These are phyloP conservation scores for Davidsoniella virescens DNA, from an alignment of 2,329 filamentous ascomycete genomes.

Conservation along the genomic window DNA sequence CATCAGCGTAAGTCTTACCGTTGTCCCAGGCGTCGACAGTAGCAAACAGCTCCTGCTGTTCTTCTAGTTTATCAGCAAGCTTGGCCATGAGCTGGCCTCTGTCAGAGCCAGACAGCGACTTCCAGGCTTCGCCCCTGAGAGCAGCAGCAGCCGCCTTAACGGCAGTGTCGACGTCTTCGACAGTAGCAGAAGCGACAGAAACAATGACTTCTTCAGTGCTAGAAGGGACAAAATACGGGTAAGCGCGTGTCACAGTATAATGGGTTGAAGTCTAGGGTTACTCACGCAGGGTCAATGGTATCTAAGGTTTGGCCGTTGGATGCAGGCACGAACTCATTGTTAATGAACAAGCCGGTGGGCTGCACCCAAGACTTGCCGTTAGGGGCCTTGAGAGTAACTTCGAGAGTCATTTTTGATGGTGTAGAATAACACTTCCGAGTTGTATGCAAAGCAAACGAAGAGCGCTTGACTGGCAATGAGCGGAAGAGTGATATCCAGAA, in stretches of 20 bases:
- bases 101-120: slow-evolving; percentile 47
- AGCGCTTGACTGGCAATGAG: too few relatives aligned
- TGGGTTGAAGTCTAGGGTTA: slow-evolving; percentile 1
- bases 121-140: slow-evolving; percentile 52
- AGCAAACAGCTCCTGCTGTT: slow-evolving; percentile 37
- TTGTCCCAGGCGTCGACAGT: slow-evolving; percentile 62
- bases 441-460: too few relatives aligned
- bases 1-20: slow-evolving; percentile 55
- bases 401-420: slow-evolving; percentile 3
- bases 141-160: slow-evolving; percentile 54
- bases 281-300: slow-evolving; percentile 53
- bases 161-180: slow-evolving; percentile 51
- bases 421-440: too few relatives aligned
- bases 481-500: too few relatives aligned
- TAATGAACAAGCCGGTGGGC: slow-evolving; percentile 67
- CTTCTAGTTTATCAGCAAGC: slow-evolving; percentile 51
- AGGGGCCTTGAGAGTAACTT: slow-evolving; percentile 52
- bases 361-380: slow-evolving; percentile 59
- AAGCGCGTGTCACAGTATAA: not conserved
- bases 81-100: slow-evolving; percentile 53
- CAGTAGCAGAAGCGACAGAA: slow-evolving; percentile 51
- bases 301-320: slow-evolving; percentile 47
- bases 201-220: slow-evolving; percentile 49
- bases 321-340: slow-evolving; percentile 61
- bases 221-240: not conserved